Percentiles rank a stretch among this genome's conserved stretches.
Conservation (phyloP, 2,329 filamentous ascomycete species). For the Trichophyton verrucosum region DNA sequence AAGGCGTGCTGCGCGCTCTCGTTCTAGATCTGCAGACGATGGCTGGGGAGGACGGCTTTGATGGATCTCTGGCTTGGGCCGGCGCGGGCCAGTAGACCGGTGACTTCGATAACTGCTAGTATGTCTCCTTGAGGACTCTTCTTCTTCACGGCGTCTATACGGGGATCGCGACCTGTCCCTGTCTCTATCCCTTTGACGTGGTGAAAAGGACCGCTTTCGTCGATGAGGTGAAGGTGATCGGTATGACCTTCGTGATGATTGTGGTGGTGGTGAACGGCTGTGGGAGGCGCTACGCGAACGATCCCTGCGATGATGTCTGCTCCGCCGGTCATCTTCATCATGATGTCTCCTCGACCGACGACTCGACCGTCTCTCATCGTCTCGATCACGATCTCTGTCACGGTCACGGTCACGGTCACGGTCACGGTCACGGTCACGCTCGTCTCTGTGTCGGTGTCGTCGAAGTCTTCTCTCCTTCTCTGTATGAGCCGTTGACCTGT, state of each 20-base stretch:
- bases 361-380: slow-evolving; percentile 9
- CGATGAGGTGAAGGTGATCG: slow-evolving; percentile 16
- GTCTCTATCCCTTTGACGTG: slow-evolving; percentile 6
- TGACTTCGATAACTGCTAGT: slow-evolving; percentile 15
- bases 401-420: slow-evolving; percentile 13
- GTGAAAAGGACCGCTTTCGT: slow-evolving; percentile 16
- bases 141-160: slow-evolving; percentile 23
- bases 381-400: slow-evolving; percentile 12
- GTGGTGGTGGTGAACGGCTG: slow-evolving; percentile 7
- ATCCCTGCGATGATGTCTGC: slow-evolving; percentile 33
- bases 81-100: slow-evolving; percentile 11
- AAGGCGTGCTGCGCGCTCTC: slow-evolving; percentile 53
- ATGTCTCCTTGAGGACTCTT: slow-evolving; percentile 21
- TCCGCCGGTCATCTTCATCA: slow-evolving; percentile 15
- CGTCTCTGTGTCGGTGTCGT: slow-evolving; percentile 20
- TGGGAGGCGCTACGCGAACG: slow-evolving; percentile 31
- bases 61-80: slow-evolving; percentile 4
- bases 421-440: slow-evolving; percentile 15
- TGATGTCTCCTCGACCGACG: slow-evolving; percentile 13
- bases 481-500: slow-evolving; percentile 23
- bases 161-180: slow-evolving; percentile 28
- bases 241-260: slow-evolving; percentile 9
- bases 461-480: slow-evolving; percentile 38
- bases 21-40: slow-evolving; percentile 25
- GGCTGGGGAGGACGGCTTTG: slow-evolving; percentile 10